A percentile compares a stretch with the other conserved stretches of the same genome.
These are phyloP conservation scores for Ophiostoma novo-ulmi DNA, from an alignment of 2,329 filamentous ascomycete species.

Conservation along the genomic window DNA sequence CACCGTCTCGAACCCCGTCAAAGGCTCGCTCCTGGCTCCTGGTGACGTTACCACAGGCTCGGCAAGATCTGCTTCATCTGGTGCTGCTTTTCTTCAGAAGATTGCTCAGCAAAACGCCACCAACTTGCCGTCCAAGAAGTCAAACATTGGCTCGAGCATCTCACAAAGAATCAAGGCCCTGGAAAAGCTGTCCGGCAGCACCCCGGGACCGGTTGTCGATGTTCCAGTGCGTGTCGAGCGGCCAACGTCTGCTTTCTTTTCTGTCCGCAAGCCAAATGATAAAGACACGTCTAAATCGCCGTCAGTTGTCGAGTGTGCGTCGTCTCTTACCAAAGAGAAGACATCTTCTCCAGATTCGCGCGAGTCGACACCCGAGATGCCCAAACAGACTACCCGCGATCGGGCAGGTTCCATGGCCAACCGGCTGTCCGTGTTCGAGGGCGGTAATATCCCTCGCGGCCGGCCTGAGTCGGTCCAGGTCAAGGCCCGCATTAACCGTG, in stretches of 20 bases:
- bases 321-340: slow-evolving; percentile 37
- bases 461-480: slow-evolving; percentile 78
- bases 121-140: slow-evolving; percentile 61
- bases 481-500: slow-evolving; percentile 75
- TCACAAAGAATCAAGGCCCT: slow-evolving; percentile 92
- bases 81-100: slow-evolving; percentile 52
- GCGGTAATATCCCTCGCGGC: slow-evolving; percentile 40
- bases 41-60: slow-evolving; percentile 44
- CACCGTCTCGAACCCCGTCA: slow-evolving; percentile 47
- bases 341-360: slow-evolving; percentile 39
- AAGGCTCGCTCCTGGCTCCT: slow-evolving; percentile 43
- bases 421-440: slow-evolving; percentile 53
- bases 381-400: slow-evolving; percentile 37
- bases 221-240: slow-evolving; percentile 34
- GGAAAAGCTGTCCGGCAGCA: slow-evolving; percentile 63
- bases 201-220: slow-evolving; percentile 29
- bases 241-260: slow-evolving; percentile 54
- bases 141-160: slow-evolving; percentile 82
- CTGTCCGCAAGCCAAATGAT: slow-evolving; percentile 46
- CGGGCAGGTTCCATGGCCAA: slow-evolving; percentile 52
- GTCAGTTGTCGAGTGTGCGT: slow-evolving; percentile 43
- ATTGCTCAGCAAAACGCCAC: slow-evolving; percentile 47
- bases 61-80: slow-evolving; percentile 52
- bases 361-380: slow-evolving; percentile 45
- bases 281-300: slow-evolving; percentile 44